Evolutionary conservation across 2,329 filamentous ascomycete genomes (phyloP), one percentile per base, ranked within the genome.

Genomic region (Penicillium oxalicum): DNA sequence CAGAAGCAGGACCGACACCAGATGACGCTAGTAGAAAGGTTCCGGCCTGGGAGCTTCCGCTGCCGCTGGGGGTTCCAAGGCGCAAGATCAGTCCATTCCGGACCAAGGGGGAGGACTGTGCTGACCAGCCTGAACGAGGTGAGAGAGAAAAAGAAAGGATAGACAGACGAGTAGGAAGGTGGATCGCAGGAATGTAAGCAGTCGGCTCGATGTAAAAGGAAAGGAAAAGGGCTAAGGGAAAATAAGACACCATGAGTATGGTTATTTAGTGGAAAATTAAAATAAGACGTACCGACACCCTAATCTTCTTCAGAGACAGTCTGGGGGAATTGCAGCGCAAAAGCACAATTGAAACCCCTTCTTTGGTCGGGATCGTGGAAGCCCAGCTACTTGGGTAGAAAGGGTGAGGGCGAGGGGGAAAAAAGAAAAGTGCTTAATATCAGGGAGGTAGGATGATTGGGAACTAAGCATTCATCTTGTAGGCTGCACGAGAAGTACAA

Each of bases 331-430:
- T 8, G 36, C 9, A 26, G 12, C 33, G 35, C 18, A 12, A 37
- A 34, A 43, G 39, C 11, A n/a, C 5, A 26, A 29, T 39, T 36
- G 9, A 24, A 32, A 44, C 37, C 35, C 42, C 42, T 18, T 18
- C 40, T 32, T 43, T 32, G 25, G 13, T 48, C 13, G 40, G 47
- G 47, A 41, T 44, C 41, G 47, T 40, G 36, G 40, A 34, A 28
- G 41, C 49, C 49, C 48, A 40, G 39, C 46, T 51, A 49, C 46
- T 49, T 52, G 51, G 51, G 49, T 49, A 51, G 45, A 43, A 42
- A 49, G 32, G 41, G 11, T 5, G 6, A 18, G 27, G 11, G 28
- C 13, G 38, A 6, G 38, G 28, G 24, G 9, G 4, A 18, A 9
- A 13, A 28, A n/a, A 8, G 7, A 33, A 32, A 26, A 25, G 3